Evolutionary conservation across 2,329 filamentous ascomycete genomes (phyloP), one percentile per base, ranked within the genome.

Genomic region (Cercospora nicotianae): DNA sequence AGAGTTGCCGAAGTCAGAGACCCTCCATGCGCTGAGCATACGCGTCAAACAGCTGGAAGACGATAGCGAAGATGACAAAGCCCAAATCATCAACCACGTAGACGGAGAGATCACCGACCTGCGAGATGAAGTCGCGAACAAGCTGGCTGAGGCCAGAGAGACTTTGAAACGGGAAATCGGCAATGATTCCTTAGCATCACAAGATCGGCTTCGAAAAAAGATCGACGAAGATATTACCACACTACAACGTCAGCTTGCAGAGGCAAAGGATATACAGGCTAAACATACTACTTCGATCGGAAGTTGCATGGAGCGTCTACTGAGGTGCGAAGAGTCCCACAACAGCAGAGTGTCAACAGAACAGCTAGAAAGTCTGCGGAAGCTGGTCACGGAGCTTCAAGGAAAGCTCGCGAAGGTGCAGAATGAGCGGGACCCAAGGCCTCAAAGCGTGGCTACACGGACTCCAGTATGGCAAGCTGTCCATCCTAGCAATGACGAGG

Each of bases 301-400:
- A 26, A 60, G 53, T 28, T 65, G 33, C 33, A 33, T 68, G 20
- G 59, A 63, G 20, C 66, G 66, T 9, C 20, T 65, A 18, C 23
- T 31, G 18, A 63, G 31, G 42, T 13, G 55, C 23, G 63, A 68
- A 59, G 39, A 30, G 23, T n/a, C n/a, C 3, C 51, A 57, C 23
- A 31, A n/a, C 23, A n/a, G n/a, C 12, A n/a, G 7, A 3, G 3
- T 39, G 20, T 53, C 61, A 16, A 23, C 30, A 18, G 45, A 31
- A 31, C 3, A 48, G 16, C 42, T 55, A 5, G 31, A 7, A 8
- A 26, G 48, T 28, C 28, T 63, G 12, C 45, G 45, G 26, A 28
- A 55, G 28, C 23, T n/a, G 28, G 16, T 53, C 3, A 20, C 28
- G 20, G 20, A n/a, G n/a, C 31, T 64, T 9, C 51, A 45, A 18